Base-by-base conservation (phyloP, 345 rosid species). In the Gossypium herbaceum region DNA sequence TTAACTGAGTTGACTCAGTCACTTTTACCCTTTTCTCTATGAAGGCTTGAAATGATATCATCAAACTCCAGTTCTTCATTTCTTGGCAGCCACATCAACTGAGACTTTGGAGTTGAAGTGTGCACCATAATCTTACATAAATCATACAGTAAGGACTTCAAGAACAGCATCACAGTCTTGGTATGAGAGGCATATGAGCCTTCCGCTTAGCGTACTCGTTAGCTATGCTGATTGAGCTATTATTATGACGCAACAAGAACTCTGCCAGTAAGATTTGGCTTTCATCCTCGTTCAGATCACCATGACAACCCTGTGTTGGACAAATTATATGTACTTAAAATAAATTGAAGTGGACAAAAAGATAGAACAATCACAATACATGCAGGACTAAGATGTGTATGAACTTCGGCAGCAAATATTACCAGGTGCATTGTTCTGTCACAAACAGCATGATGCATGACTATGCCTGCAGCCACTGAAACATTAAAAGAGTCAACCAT, bases 401-500 rank as follows among this genome's bases (percentile, higher is more conserved):
- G 34, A 29, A 19, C 9, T 17, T 16, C 8, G 11, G 41, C 57
- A 17, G 63, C 12, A 60, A 7, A 68, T 29, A 64, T 47, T 87
- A 94, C 98, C 98, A 91, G 82, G 81, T 89, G 93, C 73, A 86
- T 79, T 72, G 75, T 81, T 88, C 95, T 81, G 84, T 94, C 96
- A 78, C 88, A 88, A 67, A 91, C 94, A 59, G 97, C 97, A 52
- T 92, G 97, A 80, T 90, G 98, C 98, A 92, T 91, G 56, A 92
- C 78, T 79, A 91, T 88, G 85, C 97, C 98, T 1, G 97, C 94
- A 69, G 98, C 98, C 75, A 94, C 98, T 29, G 98, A 94, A 70
- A 92, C 98, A 82, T 94, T 94, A 79, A 94, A 92, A 43, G 98
- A 92, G 83, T 94, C 97, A 54, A 92, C 97, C 98, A 94, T 92